phyloP scores from a whole-genome alignment of 2,329 filamentous ascomycete genomes.

The Ascochyta rabiei region DNA sequence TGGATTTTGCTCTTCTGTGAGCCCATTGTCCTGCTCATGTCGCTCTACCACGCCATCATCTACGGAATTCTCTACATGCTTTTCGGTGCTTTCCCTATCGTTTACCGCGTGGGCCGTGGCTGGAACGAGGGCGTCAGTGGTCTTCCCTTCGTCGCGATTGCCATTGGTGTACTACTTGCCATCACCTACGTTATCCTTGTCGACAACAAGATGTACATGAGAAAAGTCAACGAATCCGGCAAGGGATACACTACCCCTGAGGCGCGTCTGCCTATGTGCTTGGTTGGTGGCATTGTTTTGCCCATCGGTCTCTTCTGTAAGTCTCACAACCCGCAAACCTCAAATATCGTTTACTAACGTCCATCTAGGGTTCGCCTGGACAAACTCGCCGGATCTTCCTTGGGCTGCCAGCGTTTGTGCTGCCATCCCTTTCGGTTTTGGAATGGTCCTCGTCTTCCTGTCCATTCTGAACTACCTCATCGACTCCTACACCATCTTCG shows the following conservation, averaged over 20 bases:
- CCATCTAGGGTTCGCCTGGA: slow-evolving; percentile 46
- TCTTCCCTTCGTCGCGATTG: slow-evolving; percentile 68
- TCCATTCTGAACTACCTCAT: slow-evolving; percentile 52
- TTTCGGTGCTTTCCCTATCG: slow-evolving; percentile 60
- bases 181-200: slow-evolving; percentile 57
- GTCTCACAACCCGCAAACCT: not conserved
- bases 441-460: slow-evolving; percentile 71
- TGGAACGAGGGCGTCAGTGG: slow-evolving; percentile 48
- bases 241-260: slow-evolving; percentile 68
- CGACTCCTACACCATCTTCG: slow-evolving; percentile 70
- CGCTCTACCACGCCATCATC: slow-evolving; percentile 65
- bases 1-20: slow-evolving; percentile 73
- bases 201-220: slow-evolving; percentile 46
- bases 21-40: slow-evolving; percentile 69
- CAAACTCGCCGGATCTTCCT: slow-evolving; percentile 57
- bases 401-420: slow-evolving; percentile 63
- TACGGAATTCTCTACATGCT: slow-evolving; percentile 59
- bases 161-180: slow-evolving; percentile 68
- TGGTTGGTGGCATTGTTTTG: slow-evolving; percentile 67
- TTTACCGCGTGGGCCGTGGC: slow-evolving; percentile 60
- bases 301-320: slow-evolving; percentile 56
- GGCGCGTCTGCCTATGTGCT: slow-evolving; percentile 65
- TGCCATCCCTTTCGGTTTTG: slow-evolving; percentile 61
- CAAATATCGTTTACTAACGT: not conserved
- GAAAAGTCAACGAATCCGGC: slow-evolving; percentile 52